Evolutionary conservation across 202 grass and related monocot genomes (phyloP).

Genomic region (Digitaria exilis): DNA sequence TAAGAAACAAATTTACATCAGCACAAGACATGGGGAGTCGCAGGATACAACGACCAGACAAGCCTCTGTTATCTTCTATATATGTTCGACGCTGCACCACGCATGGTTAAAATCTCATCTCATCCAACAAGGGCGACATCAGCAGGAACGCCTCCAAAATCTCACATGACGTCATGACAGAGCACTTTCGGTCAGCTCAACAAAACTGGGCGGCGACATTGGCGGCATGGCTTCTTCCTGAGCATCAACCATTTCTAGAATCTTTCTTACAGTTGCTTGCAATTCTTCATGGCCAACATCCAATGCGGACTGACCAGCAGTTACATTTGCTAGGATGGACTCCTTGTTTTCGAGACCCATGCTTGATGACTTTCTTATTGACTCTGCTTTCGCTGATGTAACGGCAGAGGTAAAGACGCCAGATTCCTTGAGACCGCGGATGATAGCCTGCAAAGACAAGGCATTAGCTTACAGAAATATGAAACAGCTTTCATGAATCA

Average conservation of each 20-base stretch:
- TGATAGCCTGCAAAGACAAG: conserved; percentile 70
- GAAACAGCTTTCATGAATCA: neutral
- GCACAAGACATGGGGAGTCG: neutral
- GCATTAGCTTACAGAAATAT: conserved; percentile 31
- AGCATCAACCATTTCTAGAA: conserved; percentile 56
- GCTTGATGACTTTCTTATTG: conserved; percentile 52
- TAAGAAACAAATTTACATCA: neutral
- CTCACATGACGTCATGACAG: conserved; percentile 9
- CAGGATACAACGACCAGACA: conserved; percentile 16
- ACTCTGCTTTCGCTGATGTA: conserved; percentile 66
- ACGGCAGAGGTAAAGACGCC: conserved; percentile 74
- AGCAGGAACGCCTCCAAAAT: conserved; percentile 20
- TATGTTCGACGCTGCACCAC: conserved; percentile 13
- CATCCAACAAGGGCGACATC: neutral
- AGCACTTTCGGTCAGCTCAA: conserved; percentile 35
- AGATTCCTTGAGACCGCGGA: conserved; percentile 89
- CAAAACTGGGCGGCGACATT: conserved; percentile 64
- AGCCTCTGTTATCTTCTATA: conserved; percentile 28
- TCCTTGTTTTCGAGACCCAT: conserved; percentile 39
- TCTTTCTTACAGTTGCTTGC: conserved; percentile 72
- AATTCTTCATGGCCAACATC: conserved; percentile 30
- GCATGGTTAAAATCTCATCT: conserved; percentile 30
- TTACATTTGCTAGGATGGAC: conserved; percentile 44
- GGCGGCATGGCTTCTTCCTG: conserved; percentile 74
- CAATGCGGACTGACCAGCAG: conserved; percentile 16